phyloP scores from a whole-genome alignment of 2,329 filamentous ascomycete genomes.

The Pestalotiopsis sp. region DNA sequence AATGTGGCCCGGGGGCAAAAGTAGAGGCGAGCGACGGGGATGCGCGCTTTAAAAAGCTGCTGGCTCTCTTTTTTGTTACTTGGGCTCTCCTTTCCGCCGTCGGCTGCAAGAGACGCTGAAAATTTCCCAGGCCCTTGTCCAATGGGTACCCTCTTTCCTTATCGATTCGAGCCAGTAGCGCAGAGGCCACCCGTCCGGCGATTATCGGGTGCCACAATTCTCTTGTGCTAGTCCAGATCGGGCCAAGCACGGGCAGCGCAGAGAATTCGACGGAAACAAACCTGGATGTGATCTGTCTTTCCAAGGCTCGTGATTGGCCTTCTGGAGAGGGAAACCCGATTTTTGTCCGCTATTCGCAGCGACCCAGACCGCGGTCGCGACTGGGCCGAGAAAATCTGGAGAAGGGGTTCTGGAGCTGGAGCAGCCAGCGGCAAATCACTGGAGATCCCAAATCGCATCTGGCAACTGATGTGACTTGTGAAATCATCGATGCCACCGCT shows the following conservation, averaged over 20 bases:
- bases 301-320: background rate
- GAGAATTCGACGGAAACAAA: slow-evolving; percentile 5
- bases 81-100: slow-evolving; percentile 3
- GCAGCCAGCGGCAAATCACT: background rate
- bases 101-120: background rate
- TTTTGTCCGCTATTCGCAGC: background rate
- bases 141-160: background rate
- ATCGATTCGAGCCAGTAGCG: slow-evolving; percentile 6
- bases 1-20: background rate
- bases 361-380: slow-evolving; percentile 1
- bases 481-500: background rate
- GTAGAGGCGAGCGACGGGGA: slow-evolving; percentile 7
- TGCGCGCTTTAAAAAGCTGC: slow-evolving; percentile 5
- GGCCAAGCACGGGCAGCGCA: background rate
- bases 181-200: slow-evolving; percentile 3
- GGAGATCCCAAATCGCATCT: background rate
- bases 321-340: background rate
- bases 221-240: background rate
- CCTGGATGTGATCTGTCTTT: background rate
- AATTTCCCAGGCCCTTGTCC: background rate
- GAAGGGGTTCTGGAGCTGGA: background rate
- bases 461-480: background rate
- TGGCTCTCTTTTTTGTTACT: background rate
- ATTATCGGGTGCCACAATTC: slow-evolving; percentile 3
- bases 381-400: background rate